A percentile compares a stretch with the other conserved stretches of the same genome.
Evolutionary conservation across 352 stramenopile genomes (phyloP).

Genomic region (Pythium volutum): DNA sequence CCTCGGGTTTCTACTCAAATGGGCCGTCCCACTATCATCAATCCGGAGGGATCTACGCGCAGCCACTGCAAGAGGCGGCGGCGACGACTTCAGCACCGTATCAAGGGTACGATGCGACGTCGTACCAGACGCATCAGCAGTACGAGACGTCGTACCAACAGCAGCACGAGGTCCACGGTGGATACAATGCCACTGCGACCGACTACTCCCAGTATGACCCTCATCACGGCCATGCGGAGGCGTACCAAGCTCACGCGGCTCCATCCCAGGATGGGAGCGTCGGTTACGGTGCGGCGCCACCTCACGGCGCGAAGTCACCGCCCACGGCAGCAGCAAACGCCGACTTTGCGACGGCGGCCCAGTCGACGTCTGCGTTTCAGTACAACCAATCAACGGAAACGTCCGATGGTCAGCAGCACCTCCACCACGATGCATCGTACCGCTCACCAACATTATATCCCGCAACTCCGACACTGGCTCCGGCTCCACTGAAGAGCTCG

Average conservation of each 20-base stretch:
- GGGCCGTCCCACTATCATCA: constrained; percentile 24
- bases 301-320: background rate
- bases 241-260: background rate
- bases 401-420: background rate
- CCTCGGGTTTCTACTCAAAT: constrained; percentile 45
- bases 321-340: background rate
- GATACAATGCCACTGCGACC: background rate
- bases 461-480: background rate
- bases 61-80: constrained; percentile 2
- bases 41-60: constrained; percentile 21
- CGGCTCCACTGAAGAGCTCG: background rate
- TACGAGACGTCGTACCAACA: constrained; percentile 4
- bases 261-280: background rate
- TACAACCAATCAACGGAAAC: background rate
- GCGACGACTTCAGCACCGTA: constrained; percentile 5
- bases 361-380: background rate
- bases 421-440: constrained; percentile 15
- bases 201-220: background rate
- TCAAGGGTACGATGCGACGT: background rate
- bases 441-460: constrained; percentile 10
- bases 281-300: background rate
- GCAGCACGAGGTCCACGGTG: constrained; percentile 3
- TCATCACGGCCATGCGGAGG: background rate
- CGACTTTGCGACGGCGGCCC: background rate
- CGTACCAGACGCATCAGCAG: constrained; percentile 2